Evolutionary conservation across 495 filamentous ascomycete species (phyloP), one percentile per base, ranked within the genome.

Genomic region (Penicillium nucicola): DNA sequence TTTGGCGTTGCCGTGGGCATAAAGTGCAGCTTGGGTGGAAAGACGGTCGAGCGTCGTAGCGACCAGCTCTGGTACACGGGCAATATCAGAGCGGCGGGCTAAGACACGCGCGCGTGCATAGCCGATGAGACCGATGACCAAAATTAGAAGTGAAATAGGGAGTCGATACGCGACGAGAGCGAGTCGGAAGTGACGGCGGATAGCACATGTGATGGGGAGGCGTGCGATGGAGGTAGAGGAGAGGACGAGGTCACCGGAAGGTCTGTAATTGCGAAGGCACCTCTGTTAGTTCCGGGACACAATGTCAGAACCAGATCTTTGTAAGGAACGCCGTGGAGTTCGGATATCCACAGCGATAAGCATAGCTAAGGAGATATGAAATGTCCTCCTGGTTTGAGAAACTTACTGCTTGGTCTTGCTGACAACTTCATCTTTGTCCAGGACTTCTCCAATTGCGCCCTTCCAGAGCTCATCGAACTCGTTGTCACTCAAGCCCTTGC

Each of bases 391-490:
- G 38, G 48, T 64, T 48, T 45, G 58, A 50, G 58, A 42, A 46
- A 84, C 91, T 89, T 88, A 98, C 93, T 83, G 80, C 59, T 88
- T 80, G 33, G 72, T 75, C 30, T 77, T 79, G 52, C 79, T 81
- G 12, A 85, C 70, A 45, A 97, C 82, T 67, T 98, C 93, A 14
- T 97, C 93, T 48, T 86, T 80, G 10, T 77, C 74, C 48, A 86
- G 73, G 45, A 97, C 83, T 53, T 97, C 93, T 17, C 89, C 91
- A 48, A 98, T 77, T 22, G 93, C 92, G 33, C 83, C 83, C 45
- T 77, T 79, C 88, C 89, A 98, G 15, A 98, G 78, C 42, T 97
- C 89, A 54, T 96, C 90, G 56, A 97, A 98, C 62, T 97, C 92
- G 18, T 80, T 75, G 57, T 92, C 84, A 42, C 77, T 84, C 87